These are phyloP conservation scores for Dinochytrium kinnereticum DNA, from an alignment of 371 early-diverging fungal genomes.

Conservation along the genomic window DNA sequence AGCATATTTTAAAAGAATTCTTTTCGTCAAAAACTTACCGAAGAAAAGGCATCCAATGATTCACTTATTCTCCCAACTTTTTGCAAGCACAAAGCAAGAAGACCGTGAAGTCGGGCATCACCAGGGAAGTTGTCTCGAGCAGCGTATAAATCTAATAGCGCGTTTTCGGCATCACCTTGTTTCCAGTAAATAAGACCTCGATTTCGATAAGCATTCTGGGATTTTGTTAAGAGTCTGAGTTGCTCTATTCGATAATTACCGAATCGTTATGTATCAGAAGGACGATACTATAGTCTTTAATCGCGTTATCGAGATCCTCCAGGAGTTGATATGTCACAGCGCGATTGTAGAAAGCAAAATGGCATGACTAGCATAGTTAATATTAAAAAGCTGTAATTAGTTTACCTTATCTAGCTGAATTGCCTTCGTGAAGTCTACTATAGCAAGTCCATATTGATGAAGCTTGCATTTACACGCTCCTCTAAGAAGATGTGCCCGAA, in stretches of 20 bases:
- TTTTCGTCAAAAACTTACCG: neutral
- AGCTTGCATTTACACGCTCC: constrained; percentile 55
- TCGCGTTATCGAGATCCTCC: constrained; percentile 48
- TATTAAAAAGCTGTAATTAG: neutral
- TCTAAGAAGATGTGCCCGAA: constrained; percentile 51
- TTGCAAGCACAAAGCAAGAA: constrained; percentile 54
- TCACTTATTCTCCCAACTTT: constrained; percentile 50
- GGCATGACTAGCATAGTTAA: constrained; percentile 30
- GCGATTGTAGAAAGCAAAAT: constrained; percentile 58
- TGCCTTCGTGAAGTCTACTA: constrained; percentile 54
- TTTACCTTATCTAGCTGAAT: constrained; percentile 49
- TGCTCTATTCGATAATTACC: constrained; percentile 30
- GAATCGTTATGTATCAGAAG: constrained; percentile 50
- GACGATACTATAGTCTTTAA: constrained; percentile 59
- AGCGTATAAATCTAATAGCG: constrained; percentile 51
- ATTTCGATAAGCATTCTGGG: constrained; percentile 57
- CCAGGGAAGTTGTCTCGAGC: constrained; percentile 53
- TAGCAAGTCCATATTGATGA: constrained; percentile 45
- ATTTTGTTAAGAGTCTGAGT: neutral
- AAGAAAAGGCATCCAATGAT: constrained; percentile 46
- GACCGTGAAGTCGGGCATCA: constrained; percentile 49
- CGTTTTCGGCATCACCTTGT: constrained; percentile 54
- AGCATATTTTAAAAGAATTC: neutral
- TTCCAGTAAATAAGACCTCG: constrained; percentile 61
- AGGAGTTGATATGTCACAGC: constrained; percentile 55